phyloP scores from a whole-genome alignment of 2,329 filamentous ascomycete species.

The Sphaerulina musiva region DNA sequence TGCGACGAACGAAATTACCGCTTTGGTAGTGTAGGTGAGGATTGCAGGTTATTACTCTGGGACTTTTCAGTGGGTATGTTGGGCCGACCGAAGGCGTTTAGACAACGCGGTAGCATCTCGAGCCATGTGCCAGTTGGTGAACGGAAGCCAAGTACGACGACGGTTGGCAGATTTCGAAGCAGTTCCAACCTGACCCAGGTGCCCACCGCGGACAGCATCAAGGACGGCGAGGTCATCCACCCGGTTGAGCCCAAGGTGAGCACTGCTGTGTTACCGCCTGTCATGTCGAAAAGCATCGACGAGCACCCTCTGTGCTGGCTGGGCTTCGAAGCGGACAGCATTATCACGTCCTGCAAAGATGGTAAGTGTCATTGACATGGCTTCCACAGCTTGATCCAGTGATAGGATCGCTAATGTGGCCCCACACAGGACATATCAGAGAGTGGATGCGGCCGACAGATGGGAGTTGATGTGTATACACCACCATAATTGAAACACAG shows the following conservation, averaged over 20 bases:
- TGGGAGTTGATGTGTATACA: conserved; percentile 1
- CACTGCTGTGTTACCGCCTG: conserved; percentile 81
- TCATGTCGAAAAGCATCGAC: conserved; percentile 80
- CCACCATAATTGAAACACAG: not conserved
- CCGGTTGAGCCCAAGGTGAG: conserved; percentile 76
- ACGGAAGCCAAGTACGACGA: conserved; percentile 38
- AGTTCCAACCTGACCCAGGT: conserved; percentile 58
- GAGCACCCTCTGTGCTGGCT: conserved; percentile 83
- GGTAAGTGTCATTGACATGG: conserved; percentile 51
- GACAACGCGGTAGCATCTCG: conserved; percentile 51
- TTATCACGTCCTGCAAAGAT: conserved; percentile 85
- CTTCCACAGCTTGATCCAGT: not conserved
- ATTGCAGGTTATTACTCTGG: conserved; percentile 85
- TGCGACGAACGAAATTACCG: conserved; percentile 94
- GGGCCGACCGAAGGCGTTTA: conserved; percentile 68
- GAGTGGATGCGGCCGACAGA: conserved; percentile 63
- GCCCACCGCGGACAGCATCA: conserved; percentile 30
- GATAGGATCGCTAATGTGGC: conserved; percentile 3
- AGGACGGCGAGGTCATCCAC: conserved; percentile 61
- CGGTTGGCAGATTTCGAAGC: conserved; percentile 59
- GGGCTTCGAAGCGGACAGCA: conserved; percentile 87
- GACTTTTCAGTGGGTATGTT: conserved; percentile 98
- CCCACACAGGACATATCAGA: conserved; percentile 59
- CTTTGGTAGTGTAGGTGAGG: conserved; percentile 92
- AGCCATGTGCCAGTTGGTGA: conserved; percentile 45